Evolutionary conservation across 2,329 filamentous ascomycete genomes (phyloP).

Genomic region (Trichoderma sp.): DNA sequence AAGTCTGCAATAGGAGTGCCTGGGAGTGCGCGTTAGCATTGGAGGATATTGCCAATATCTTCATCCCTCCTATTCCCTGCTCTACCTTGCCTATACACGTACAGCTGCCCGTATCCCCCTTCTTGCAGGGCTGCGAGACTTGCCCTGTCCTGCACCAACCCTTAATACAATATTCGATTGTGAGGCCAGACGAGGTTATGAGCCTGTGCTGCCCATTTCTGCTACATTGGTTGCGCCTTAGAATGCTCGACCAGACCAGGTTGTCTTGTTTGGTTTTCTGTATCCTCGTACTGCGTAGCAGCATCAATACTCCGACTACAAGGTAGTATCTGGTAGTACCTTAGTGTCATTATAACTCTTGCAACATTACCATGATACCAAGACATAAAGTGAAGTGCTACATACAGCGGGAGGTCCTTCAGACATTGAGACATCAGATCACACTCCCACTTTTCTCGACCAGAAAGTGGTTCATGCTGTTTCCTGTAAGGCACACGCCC

Average conservation of each 20-base stretch:
- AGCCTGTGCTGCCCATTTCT: conserved; percentile 4
- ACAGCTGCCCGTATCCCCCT: not conserved
- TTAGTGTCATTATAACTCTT: not conserved
- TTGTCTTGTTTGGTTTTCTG: not conserved
- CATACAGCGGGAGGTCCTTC: not conserved
- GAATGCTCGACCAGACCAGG: not conserved
- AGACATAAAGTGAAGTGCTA: not conserved
- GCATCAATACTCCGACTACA: not conserved
- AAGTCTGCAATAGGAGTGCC: not conserved
- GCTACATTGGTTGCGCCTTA: not conserved
- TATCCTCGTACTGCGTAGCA: not conserved
- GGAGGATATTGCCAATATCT: not conserved
- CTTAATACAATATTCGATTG: not conserved
- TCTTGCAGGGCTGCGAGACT: not conserved
- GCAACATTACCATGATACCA: not conserved
- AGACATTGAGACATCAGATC: conserved; percentile 23
- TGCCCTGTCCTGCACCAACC: not conserved
- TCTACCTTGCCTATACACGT: not conserved
- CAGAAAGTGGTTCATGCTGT: not conserved
- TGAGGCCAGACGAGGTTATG: not conserved
- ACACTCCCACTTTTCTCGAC: not conserved
- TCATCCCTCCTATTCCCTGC: not conserved
- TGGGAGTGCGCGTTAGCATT: not conserved
- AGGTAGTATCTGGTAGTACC: not conserved
- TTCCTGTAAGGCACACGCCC: not conserved